Conservation (phyloP, 192 early-diverging fungal genomes). For the Coemansia sp. region DNA sequence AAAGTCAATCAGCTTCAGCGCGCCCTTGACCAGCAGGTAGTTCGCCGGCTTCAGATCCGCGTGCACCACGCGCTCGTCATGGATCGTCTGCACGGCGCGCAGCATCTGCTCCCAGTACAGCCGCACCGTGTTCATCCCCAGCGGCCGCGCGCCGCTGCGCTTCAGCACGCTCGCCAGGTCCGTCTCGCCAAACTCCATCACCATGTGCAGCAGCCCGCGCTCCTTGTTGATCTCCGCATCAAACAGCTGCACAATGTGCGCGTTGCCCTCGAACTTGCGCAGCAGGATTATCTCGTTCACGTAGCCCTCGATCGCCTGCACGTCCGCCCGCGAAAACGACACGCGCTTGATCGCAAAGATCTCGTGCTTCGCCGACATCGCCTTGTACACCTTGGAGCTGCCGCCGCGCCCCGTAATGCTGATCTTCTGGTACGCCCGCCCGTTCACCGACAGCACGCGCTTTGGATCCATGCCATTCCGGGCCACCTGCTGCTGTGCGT, state of each 20-base stretch:
- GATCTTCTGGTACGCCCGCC: conserved; percentile 50
- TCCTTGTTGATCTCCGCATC: conserved; percentile 70
- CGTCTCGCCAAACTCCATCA: conserved; percentile 90
- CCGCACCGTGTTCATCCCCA: conserved; percentile 73
- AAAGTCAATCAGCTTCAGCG: conserved; percentile 95
- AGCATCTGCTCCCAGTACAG: conserved; percentile 95
- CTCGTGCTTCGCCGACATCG: conserved; percentile 61
- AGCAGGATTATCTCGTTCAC: conserved; percentile 84
- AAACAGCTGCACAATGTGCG: conserved; percentile 75
- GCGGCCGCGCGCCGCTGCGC: conserved; percentile 48
- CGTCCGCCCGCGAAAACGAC: conserved; percentile 66
- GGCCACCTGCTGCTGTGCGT: neutral
- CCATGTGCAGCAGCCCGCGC: conserved; percentile 67
- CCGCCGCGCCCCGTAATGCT: conserved; percentile 79
- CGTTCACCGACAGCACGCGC: conserved; percentile 45
- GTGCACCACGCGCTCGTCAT: conserved; percentile 87
- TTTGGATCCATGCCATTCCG: conserved; percentile 33
- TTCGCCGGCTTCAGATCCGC: conserved; percentile 96
- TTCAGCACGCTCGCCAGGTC: conserved; percentile 71
- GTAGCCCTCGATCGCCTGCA: conserved; percentile 65
- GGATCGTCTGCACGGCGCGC: conserved; percentile 82
- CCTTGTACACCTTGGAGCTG: conserved; percentile 88
- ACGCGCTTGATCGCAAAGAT: conserved; percentile 85
- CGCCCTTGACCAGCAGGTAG: conserved; percentile 82
- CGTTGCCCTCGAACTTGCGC: conserved; percentile 58